These are phyloP conservation scores for Gomphus sp. DNA, from an alignment of 1,284 basidiomycete genomes.

Conservation along the genomic window DNA sequence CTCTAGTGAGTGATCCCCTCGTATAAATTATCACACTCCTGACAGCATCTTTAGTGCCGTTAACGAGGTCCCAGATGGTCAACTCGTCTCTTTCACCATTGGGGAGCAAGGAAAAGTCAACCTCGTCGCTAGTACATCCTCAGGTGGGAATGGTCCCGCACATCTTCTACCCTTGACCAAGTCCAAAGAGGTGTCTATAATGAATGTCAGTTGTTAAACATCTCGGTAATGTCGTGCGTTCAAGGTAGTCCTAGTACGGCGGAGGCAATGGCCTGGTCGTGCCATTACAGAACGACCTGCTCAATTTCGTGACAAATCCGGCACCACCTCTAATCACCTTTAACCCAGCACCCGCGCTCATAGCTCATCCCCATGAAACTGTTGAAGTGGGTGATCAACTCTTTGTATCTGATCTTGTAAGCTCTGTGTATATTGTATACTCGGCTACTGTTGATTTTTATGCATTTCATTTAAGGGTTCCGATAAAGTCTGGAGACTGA, in stretches of 20 bases:
- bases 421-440: slow-evolving; percentile 12
- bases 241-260: slow-evolving; percentile 34
- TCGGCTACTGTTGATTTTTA: background rate
- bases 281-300: slow-evolving; percentile 26
- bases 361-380: slow-evolving; percentile 56
- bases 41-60: slow-evolving; percentile 40
- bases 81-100: slow-evolving; percentile 49
- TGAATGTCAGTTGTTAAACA: slow-evolving; percentile 34
- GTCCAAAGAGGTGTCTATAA: slow-evolving; percentile 43
- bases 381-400: slow-evolving; percentile 43
- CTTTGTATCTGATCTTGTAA: slow-evolving; percentile 55
- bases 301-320: slow-evolving; percentile 31
- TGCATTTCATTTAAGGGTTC: background rate
- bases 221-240: background rate
- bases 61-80: slow-evolving; percentile 39
- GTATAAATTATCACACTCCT: too few relatives aligned
- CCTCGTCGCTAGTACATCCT: slow-evolving; percentile 37
- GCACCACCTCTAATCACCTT: slow-evolving; percentile 39
- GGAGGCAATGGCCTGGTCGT: slow-evolving; percentile 50
- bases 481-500: slow-evolving; percentile 45
- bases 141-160: slow-evolving; percentile 44
- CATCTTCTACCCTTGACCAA: slow-evolving; percentile 41
- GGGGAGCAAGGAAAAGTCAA: slow-evolving; percentile 26
- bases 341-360: slow-evolving; percentile 28
- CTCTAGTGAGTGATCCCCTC: too few relatives aligned